Percentiles rank a stretch among this genome's conserved stretches.
phyloP scores from a whole-genome alignment of 495 filamentous ascomycete genomes.

The Aspergillus incahuasiensis region DNA sequence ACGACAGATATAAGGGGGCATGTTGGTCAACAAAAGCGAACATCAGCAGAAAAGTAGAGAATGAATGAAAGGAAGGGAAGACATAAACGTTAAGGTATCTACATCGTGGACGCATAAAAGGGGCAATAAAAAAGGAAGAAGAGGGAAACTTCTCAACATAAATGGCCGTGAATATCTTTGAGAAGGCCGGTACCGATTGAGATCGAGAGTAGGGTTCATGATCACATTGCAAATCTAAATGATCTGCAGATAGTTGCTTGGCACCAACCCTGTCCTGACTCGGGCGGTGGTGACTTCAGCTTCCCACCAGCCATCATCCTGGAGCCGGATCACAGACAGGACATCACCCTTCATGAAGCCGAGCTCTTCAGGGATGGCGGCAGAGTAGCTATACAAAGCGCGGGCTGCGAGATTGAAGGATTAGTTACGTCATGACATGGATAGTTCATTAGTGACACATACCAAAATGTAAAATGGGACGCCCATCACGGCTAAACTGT shows the following conservation, averaged over 20 bases:
- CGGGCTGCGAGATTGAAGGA: slow-evolving; percentile 55
- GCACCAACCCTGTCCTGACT: slow-evolving; percentile 76
- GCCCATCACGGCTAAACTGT: slow-evolving; percentile 80
- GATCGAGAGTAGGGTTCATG: not conserved
- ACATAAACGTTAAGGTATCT: slow-evolving; percentile 24
- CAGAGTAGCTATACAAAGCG: slow-evolving; percentile 89
- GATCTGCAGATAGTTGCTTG: slow-evolving; percentile 91
- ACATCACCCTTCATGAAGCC: slow-evolving; percentile 91
- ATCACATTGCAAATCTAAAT: slow-evolving; percentile 23
- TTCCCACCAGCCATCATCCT: slow-evolving; percentile 99
- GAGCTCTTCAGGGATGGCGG: slow-evolving; percentile 91
- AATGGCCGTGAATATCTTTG: slow-evolving; percentile 19
- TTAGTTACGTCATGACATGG: slow-evolving; percentile 4
- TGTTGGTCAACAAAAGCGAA: slow-evolving; percentile 11
- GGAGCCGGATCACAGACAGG: slow-evolving; percentile 80
- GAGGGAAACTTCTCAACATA: slow-evolving; percentile 2
- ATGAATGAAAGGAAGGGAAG: slow-evolving; percentile 11
- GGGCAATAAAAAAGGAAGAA: not conserved
- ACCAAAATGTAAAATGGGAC: slow-evolving; percentile 89
- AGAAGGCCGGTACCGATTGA: not conserved
- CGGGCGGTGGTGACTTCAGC: slow-evolving; percentile 82
- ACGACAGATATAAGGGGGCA: slow-evolving; percentile 10
- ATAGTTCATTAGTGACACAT: slow-evolving; percentile 34
- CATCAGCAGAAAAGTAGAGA: not conserved
- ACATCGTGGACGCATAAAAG: slow-evolving; percentile 20